Conservation (phyloP, 2,329 filamentous ascomycete genomes). For the Alternaria longipes region DNA sequence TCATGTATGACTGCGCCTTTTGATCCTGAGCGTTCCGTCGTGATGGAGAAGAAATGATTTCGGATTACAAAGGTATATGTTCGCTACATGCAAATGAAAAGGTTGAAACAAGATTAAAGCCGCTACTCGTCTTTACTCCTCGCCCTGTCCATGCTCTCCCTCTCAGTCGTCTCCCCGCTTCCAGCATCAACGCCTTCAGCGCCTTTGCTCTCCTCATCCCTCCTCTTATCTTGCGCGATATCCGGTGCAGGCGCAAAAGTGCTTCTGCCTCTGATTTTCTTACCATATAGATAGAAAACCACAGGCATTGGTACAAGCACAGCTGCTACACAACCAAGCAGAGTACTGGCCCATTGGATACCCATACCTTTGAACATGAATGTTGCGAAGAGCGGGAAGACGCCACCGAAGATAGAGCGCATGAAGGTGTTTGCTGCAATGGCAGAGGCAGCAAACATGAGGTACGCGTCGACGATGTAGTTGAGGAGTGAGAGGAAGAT, state of each 20-base stretch:
- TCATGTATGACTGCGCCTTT: neutral
- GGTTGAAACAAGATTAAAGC: neutral
- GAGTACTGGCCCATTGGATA: constrained; percentile 57
- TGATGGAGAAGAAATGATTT: neutral
- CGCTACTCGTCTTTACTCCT: constrained; percentile 26
- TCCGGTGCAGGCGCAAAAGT: constrained; percentile 56
- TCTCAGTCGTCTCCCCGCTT: constrained; percentile 19
- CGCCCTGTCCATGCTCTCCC: constrained; percentile 16
- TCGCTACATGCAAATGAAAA: constrained; percentile 8
- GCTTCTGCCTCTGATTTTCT: constrained; percentile 54
- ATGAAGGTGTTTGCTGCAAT: constrained; percentile 66
- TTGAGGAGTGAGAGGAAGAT: constrained; percentile 68
- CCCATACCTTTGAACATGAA: constrained; percentile 66
- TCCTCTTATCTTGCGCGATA: constrained; percentile 47
- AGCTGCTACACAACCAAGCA: constrained; percentile 57
- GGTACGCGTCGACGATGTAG: constrained; percentile 67
- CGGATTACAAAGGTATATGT: constrained; percentile 3
- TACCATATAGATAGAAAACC: constrained; percentile 56
- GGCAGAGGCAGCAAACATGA: constrained; percentile 64
- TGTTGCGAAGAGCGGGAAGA: constrained; percentile 64
- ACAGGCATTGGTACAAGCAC: constrained; percentile 56
- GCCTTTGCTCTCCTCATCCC: constrained; percentile 45
- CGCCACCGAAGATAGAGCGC: constrained; percentile 60
- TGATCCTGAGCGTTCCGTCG: neutral
- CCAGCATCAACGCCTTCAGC: constrained; percentile 13